Conservation (phyloP, 164 flowering plant species). For the Macadamia integrifolia region DNA sequence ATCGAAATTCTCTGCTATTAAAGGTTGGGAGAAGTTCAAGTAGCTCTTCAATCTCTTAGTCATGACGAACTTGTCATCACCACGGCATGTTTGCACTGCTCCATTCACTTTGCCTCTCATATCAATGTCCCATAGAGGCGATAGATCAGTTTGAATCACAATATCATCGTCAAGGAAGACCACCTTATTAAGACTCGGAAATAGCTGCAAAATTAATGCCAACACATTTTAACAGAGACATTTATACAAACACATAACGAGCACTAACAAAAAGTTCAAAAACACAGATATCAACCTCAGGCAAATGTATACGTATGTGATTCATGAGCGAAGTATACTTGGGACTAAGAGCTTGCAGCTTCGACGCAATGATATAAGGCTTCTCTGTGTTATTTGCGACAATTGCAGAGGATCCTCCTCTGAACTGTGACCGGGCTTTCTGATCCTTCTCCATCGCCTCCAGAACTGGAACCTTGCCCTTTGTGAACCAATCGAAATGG, state of each 20-base stretch:
- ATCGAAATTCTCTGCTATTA: slow-evolving; percentile 59
- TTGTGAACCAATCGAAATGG: slow-evolving; percentile 94
- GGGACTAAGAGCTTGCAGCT: slow-evolving; percentile 92
- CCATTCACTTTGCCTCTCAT: slow-evolving; percentile 92
- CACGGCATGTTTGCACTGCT: slow-evolving; percentile 89
- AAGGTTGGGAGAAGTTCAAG: slow-evolving; percentile 87
- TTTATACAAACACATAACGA: no score
- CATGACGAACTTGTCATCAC: slow-evolving; percentile 89
- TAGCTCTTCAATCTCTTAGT: slow-evolving; percentile 82
- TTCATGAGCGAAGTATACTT: slow-evolving; percentile 93
- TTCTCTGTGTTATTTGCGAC: slow-evolving; percentile 64
- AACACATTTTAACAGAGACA: not conserved
- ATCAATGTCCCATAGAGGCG: slow-evolving; percentile 94
- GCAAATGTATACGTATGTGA: slow-evolving; percentile 84
- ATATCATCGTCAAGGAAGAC: slow-evolving; percentile 95
- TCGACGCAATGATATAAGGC: slow-evolving; percentile 78
- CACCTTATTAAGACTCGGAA: slow-evolving; percentile 80
- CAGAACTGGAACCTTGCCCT: slow-evolving; percentile 87
- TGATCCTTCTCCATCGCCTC: slow-evolving; percentile 98
- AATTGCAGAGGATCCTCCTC: slow-evolving; percentile 90
- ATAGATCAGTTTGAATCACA: slow-evolving; percentile 82
- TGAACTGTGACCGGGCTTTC: slow-evolving; percentile 59
- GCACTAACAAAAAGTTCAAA: no score
- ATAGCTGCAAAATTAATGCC: slow-evolving; percentile 52
- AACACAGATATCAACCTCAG: slow-evolving; percentile 54